A percentile compares a stretch with the other conserved stretches of the same genome.
Evolutionary conservation across 805 yeast species (phyloP).

Genomic region (Saccharomycopsis vini): DNA sequence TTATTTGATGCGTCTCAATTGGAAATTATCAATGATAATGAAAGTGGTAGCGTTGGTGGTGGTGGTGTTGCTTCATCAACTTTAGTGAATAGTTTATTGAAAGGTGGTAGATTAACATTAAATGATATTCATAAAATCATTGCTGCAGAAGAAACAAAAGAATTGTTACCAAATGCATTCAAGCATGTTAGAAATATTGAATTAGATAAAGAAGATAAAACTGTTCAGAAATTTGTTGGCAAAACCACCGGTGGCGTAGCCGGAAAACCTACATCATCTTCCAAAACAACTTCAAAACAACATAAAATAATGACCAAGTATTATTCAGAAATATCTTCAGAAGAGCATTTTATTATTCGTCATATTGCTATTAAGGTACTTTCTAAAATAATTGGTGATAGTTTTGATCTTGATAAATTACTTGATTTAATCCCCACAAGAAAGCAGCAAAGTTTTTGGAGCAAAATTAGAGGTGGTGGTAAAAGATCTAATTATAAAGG

Average conservation of each 20-base stretch:
- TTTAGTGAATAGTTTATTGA: neutral
- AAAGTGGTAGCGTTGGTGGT: neutral
- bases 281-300: neutral
- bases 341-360: slow-evolving; percentile 50
- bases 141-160: slow-evolving; percentile 93
- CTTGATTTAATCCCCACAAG: slow-evolving; percentile 25
- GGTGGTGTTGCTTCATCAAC: neutral
- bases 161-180: slow-evolving; percentile 85
- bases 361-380: slow-evolving; percentile 51
- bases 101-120: slow-evolving; percentile 55
- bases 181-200: slow-evolving; percentile 35
- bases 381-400: slow-evolving; percentile 25
- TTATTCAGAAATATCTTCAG: slow-evolving; percentile 53
- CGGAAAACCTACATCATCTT: slow-evolving; percentile 10
- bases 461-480: slow-evolving; percentile 27
- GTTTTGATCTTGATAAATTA: slow-evolving; percentile 30
- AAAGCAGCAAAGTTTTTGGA: slow-evolving; percentile 37
- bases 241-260: slow-evolving; percentile 2
- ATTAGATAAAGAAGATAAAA: neutral
- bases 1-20: neutral
- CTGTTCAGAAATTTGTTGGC: neutral
- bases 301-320: slow-evolving; percentile 30
- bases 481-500: slow-evolving; percentile 19
- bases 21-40: slow-evolving; percentile 2
- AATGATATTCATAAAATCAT: slow-evolving; percentile 97